Evolutionary conservation across 768 basidiomycete genomes (phyloP).

Genomic region (Mycena crocata): DNA sequence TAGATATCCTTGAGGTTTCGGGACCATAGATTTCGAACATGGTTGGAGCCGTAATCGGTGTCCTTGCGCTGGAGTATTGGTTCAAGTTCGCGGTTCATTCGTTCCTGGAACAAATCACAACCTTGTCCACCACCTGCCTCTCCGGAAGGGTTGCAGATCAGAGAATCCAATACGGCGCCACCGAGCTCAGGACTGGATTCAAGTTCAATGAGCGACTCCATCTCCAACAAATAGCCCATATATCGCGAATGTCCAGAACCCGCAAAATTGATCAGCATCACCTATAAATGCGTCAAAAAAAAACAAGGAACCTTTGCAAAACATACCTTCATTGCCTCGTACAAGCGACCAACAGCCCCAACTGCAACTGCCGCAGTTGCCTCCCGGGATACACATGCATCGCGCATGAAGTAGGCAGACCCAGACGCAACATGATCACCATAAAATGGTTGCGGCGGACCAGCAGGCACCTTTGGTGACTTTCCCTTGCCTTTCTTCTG

Average conservation of each 20-base stretch:
- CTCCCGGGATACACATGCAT: not conserved
- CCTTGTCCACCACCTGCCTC: constrained; percentile 31
- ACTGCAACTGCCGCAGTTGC: not conserved
- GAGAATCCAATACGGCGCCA: constrained; percentile 36
- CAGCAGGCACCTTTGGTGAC: no score
- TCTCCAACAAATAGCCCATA: constrained; percentile 46
- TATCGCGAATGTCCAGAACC: constrained; percentile 49
- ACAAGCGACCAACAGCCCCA: not conserved
- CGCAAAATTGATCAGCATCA: constrained; percentile 47
- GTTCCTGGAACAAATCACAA: constrained; percentile 44
- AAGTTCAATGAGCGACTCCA: constrained; percentile 42
- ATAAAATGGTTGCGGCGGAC: not conserved
- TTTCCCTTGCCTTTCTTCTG: no score
- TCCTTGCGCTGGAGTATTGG: constrained; percentile 41
- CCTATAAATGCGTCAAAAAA: constrained; percentile 25
- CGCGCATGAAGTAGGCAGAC: not conserved
- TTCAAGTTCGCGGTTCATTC: constrained; percentile 47
- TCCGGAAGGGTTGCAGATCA: constrained; percentile 46
- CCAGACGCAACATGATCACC: not conserved
- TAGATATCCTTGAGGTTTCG: constrained; percentile 43
- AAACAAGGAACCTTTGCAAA: not conserved
- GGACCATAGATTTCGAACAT: constrained; percentile 40
- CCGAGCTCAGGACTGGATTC: constrained; percentile 40
- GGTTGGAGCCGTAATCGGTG: constrained; percentile 41
- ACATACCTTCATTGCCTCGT: not conserved